Conservation (phyloP, 768 basidiomycete genomes). For the Phanerochaete sordida region DNA sequence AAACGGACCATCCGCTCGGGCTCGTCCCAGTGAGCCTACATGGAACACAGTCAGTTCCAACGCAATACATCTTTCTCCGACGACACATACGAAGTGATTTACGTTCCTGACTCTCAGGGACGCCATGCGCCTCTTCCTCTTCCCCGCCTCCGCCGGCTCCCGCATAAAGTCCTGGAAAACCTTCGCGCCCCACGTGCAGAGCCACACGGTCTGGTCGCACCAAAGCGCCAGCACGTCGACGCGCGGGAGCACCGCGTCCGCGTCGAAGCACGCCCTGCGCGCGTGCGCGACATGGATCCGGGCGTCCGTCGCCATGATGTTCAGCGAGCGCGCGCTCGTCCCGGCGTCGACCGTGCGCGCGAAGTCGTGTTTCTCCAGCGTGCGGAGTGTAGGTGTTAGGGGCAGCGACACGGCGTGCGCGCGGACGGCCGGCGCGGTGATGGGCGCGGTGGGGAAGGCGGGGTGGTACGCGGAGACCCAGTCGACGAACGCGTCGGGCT, state of each 20-base stretch:
- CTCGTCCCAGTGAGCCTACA: slow-evolving; percentile 1
- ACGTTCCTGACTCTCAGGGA: background rate
- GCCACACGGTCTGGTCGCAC: slow-evolving; percentile 5
- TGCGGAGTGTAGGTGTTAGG: background rate
- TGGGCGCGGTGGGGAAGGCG: background rate
- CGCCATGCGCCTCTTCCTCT: background rate
- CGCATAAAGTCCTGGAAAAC: background rate
- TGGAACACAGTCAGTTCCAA: background rate
- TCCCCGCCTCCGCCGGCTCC: background rate
- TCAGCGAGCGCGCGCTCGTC: background rate
- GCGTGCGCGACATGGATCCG: background rate
- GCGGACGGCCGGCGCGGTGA: background rate
- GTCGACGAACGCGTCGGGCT: background rate
- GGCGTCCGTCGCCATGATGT: background rate
- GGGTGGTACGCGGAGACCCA: background rate
- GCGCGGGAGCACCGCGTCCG: background rate
- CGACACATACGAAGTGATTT: slow-evolving; percentile 6
- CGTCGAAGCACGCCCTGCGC: slow-evolving; percentile 3
- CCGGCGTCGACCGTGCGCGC: background rate
- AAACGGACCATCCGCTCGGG: background rate
- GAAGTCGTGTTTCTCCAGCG: background rate
- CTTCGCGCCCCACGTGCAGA: background rate
- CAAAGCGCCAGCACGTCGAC: slow-evolving; percentile 9
- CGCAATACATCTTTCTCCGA: no score
- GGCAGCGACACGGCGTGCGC: background rate